phyloP scores from a whole-genome alignment of 2,329 filamentous ascomycete genomes.

The Albifimbria verrucaria region DNA sequence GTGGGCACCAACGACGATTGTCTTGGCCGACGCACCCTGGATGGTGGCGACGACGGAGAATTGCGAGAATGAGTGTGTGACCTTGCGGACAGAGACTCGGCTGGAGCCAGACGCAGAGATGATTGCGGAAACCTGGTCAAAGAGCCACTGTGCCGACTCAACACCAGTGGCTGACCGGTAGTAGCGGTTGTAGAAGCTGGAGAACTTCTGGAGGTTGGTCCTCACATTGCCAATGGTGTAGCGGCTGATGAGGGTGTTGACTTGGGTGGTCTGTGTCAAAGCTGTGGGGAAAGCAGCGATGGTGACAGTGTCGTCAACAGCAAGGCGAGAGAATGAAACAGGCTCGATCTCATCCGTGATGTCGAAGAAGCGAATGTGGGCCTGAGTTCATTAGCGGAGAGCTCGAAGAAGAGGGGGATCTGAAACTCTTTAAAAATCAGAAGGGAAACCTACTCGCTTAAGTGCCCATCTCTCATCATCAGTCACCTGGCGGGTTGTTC shows the following conservation, averaged over 20 bases:
- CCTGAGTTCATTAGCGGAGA: conserved; percentile 12
- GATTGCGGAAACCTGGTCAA: conserved; percentile 60
- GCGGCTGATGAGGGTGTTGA: conserved; percentile 36
- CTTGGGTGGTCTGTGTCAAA: conserved; percentile 13
- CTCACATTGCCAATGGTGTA: conserved; percentile 14
- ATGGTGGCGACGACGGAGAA: conserved; percentile 78
- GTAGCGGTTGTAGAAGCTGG: conserved; percentile 65
- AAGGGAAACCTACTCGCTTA: conserved; percentile 56
- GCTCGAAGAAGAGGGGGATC: neutral
- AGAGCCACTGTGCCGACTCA: conserved; percentile 73
- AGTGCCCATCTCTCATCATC: conserved; percentile 47
- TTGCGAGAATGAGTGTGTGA: conserved; percentile 71
- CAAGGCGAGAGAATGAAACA: neutral
- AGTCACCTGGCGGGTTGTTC: conserved; percentile 65
- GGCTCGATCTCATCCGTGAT: conserved; percentile 21
- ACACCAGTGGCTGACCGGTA: conserved; percentile 63
- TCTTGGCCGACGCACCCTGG: conserved; percentile 68
- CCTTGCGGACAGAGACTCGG: conserved; percentile 59
- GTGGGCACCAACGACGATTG: conserved; percentile 74
- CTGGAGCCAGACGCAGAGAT: conserved; percentile 59
- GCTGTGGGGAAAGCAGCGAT: conserved; percentile 18
- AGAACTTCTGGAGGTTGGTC: conserved; percentile 38
- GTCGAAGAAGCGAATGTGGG: conserved; percentile 36
- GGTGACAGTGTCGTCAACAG: conserved; percentile 21
- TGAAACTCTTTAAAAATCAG: neutral